Percentiles rank a stretch among this genome's conserved stretches.
Conservation (phyloP, 345 rosid genomes). For the Citrus unshiu region DNA sequence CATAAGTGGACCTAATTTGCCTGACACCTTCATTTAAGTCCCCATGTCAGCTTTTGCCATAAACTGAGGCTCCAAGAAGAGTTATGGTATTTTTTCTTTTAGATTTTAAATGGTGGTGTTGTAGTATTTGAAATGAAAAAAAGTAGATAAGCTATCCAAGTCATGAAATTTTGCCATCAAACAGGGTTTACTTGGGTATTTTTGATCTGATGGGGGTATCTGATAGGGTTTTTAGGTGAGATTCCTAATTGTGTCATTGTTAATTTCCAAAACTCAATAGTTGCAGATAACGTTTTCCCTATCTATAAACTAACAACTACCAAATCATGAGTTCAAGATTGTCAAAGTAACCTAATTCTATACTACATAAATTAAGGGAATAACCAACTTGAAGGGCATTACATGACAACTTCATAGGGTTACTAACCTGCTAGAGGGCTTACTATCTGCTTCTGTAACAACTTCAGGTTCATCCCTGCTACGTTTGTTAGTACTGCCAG, state of each 20-base stretch:
- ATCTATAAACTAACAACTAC: not conserved
- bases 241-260: not conserved
- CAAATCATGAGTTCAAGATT: not conserved
- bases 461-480: conserved; percentile 48
- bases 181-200: not conserved
- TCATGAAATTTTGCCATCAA: not conserved
- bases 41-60: not conserved
- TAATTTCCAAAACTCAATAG: not conserved
- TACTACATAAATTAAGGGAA: not conserved
- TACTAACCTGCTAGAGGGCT: conserved; percentile 45
- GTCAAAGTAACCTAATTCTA: not conserved
- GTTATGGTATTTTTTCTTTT: not conserved
- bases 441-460: conserved; percentile 37
- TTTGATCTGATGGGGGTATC: not conserved
- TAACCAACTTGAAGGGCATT: not conserved
- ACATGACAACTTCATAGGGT: conserved; percentile 8
- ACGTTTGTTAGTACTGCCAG: conserved; percentile 47
- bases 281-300: not conserved
- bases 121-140: not conserved
- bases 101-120: not conserved
- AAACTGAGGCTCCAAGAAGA: not conserved
- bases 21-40: not conserved
- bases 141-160: not conserved
- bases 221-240: not conserved
- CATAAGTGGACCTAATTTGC: not conserved